Evolutionary conservation across 257 asterid genomes (phyloP), one percentile per base, ranked within the genome.

Genomic region (Leonotis leonurus): DNA sequence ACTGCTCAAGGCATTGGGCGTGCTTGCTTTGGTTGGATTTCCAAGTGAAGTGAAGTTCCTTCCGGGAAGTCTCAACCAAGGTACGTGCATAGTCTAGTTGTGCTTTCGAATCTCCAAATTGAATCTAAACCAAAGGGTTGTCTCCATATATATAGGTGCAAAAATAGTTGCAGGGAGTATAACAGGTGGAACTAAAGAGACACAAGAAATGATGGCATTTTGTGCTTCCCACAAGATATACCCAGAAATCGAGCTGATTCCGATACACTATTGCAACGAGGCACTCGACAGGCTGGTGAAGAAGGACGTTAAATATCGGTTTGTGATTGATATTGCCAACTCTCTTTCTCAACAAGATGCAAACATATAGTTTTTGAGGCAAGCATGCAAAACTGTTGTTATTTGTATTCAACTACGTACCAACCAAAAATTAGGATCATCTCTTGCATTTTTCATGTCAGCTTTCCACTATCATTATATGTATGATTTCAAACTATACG

Each of bases 291-390:
- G 97, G 80, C 40, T 88, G 77, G 73, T 86, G 37, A 92, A 86
- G 51, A 92, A 69, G 71, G 97, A 92, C 22, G 96, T 92, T 40
- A 89, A 85, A 25, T 92, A 89, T 74, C 86, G 99, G 4, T 89
- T 92, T 32, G 96, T 92, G 64, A 80, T 92, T 25, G 99, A 92
- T 75, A 71, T 92, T 41, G 97, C 76, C 1, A 86, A 82, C 67
- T 77, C 97, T 41, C 83, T 92, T 65, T 51, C 81, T 76, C n/a
- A n/a, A n/a, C n/a, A n/a, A n/a, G n/a, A n/a, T n/a, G n/a, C n/a
- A n/a, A n/a, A n/a, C n/a, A n/a, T n/a, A n/a, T n/a, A n/a, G n/a
- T n/a, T n/a, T n/a, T n/a, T n/a, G n/a, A n/a, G n/a, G n/a, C n/a
- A n/a, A n/a, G n/a, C n/a, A n/a, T n/a, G n/a, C n/a, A n/a, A n/a